Evolutionary conservation across 305 asterid genomes (phyloP), one percentile per base, ranked within the genome.

Genomic region (Solanum hybrid): DNA sequence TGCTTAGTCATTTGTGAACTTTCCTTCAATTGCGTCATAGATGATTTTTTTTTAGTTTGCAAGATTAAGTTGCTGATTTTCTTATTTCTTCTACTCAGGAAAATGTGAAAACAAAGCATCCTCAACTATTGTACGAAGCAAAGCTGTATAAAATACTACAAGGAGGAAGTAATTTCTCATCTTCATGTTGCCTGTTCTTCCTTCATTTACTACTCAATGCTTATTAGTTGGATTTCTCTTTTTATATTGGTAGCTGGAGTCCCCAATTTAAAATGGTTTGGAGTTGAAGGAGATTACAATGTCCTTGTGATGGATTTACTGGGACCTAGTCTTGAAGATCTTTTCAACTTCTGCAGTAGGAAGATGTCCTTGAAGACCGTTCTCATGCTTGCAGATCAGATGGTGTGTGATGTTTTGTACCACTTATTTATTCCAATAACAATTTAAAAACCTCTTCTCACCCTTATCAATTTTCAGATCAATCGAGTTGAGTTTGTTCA

Each of bases 321-420:
- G 90, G 99, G 99, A 79, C 99, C 97, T 86, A 96, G 99, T 93
- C 97, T 96, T 91, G 99, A 96, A 92, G 99, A 96, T 93, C 93
- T 96, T 90, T 96, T 95, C 88, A 96, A 93, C 92, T 96, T 94
- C 94, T 96, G 98, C 88, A 95, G 94, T 93, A 93, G 96, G 93
- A 95, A 95, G 93, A 93, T 96, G 45, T 95, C 99, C 37, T 89
- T 96, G 89, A 96, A 96, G 94, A 96, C 98, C 24, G 98, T 96
- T 90, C 96, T 96, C 89, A 96, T 96, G 98, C 97, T 96, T 31
- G 98, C 98, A 5, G 99, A 96, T 95, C 98, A 96, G 94, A 95
- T 95, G 98, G 99, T 95, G 93, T 71, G 13, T 81, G 31, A 89
- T 87, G 22, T 85, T 69, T 80, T 86, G 88, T 24, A 10, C 31